Base-by-base conservation (phyloP, 257 asterid genomes). In the Salvia hispanica region DNA sequence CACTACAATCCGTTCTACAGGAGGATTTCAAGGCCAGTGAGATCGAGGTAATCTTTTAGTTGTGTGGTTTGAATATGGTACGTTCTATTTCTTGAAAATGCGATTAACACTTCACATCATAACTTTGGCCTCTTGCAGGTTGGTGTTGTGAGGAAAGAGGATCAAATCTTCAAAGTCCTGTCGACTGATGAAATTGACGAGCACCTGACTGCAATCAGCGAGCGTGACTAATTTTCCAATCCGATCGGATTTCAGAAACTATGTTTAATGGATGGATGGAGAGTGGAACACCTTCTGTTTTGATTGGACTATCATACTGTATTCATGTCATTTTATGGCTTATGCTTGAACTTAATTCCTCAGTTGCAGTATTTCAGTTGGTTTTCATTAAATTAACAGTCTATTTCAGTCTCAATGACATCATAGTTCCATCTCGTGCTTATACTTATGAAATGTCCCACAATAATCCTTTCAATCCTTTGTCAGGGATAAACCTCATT, bases 1-100 rank as follows among this genome's bases (percentile, higher is more conserved):
- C 98, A 67, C 83, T 93, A 74, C 98, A 93, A 65, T 93, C 98
- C 60, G 97, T 93, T 65, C 91, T 93, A 11, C 98, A 93, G 77
- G 98, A 93, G 76, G 98, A 92, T 81, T 92, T 92, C 80, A 93
- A 90, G 85, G 96, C 98, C 73, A 93, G 81, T 79, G 98, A 93
- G 79, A 93, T 93, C 69, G 98, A 93, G 98, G 98, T 92, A 86
- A 57, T n/a, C n/a, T 46, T 6, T 46, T 33, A 13, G 9, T 50
- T 61, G 11, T 50, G 4, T 44, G 61, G 43, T 56, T 31, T 12
- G 18, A 12, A 28, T 54, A 16, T 56, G 15, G 1, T 43, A 61
- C 18, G 45, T 67, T 56, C 43, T 13, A n/a, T 18, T 18, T 11
- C 12, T 47, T n/a, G 60, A 53, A 21, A 62, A 37, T 36, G 48